Evolutionary conservation across 2,329 filamentous ascomycete species (phyloP), one percentile per base, ranked within the genome.

Genomic region (Leptosphaerulina australis): DNA sequence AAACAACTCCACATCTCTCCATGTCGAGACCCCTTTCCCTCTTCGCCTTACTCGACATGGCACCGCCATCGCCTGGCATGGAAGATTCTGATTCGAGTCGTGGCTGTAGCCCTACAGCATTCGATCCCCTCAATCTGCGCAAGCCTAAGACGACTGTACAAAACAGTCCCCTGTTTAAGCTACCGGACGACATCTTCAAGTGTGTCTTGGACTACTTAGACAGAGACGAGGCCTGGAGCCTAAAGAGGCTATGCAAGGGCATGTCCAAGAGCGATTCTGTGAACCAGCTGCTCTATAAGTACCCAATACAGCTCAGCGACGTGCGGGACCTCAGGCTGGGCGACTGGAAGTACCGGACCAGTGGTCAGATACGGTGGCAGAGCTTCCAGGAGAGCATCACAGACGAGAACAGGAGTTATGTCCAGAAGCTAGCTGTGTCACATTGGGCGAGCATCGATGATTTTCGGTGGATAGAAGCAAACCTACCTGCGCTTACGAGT

Each of bases 111-210:
- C 66, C 68, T 29, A 37, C 46, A 26, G 44, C 58, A 33, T 50
- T 60, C 44, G 61, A 63, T 29, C 38, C 62, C 21, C 53, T 55
- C 46, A 56, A 54, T 35, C 44, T 53, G 20, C 51, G 53, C 20
- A 59, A 52, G 54, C 55, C 50, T 38, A 55, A 39, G 26, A 54
- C 54, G 12, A 44, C 51, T 15, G 54, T 45, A 21, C 59, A 52
- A 51, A 57, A 29, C 57, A 68, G 59, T 38, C 59, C 45, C 58
- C 64, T 72, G 33, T 56, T 71, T 28, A 60, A 59, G 43, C 62
- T 72, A 28, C 69, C 69, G 4, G 67, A 69, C 47, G 69, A 72
- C 47, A 67, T 72, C 36, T 71, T 72, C 61, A 66, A 64, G 36
- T 71, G 68, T 44, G 56, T 72, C 31, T 55, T 65, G 43, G 69